These are phyloP conservation scores for Didymella segeticola DNA, from an alignment of 2,329 filamentous ascomycete species.

Conservation along the genomic window DNA sequence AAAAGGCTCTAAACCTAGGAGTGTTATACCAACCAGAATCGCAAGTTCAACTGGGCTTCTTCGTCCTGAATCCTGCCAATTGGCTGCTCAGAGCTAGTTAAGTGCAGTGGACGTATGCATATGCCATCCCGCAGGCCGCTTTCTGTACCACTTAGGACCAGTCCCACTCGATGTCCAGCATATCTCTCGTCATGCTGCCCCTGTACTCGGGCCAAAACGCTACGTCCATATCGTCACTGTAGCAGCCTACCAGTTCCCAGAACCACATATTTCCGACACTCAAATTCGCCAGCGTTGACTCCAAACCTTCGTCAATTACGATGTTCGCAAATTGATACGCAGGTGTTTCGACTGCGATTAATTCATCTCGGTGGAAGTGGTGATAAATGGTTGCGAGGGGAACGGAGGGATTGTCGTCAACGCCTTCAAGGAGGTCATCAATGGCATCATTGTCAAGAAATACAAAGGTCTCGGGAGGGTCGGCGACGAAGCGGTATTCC, in stretches of 20 bases:
- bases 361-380: background rate
- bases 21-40: too few relatives aligned
- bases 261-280: slow-evolving; percentile 1
- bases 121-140: too few relatives aligned
- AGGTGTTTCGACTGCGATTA: background rate
- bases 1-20: too few relatives aligned
- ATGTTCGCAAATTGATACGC: background rate
- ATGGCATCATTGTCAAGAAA: slow-evolving; percentile 4
- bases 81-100: too few relatives aligned
- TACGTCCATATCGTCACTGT: background rate
- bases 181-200: slow-evolving; percentile 1
- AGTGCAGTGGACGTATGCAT: too few relatives aligned
- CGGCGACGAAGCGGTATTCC: background rate
- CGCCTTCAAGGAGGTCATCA: background rate
- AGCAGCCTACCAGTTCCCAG: background rate
- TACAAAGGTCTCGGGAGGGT: background rate
- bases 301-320: background rate
- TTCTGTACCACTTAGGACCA: too few relatives aligned
- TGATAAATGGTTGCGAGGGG: background rate
- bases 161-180: background rate
- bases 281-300: background rate
- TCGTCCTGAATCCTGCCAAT: too few relatives aligned
- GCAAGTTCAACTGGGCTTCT: too few relatives aligned
- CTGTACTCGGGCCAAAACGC: slow-evolving; percentile 1
- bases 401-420: background rate